Evolutionary conservation across 441 rosid species (phyloP), one percentile per base, ranked within the genome.

Genomic region (Rhodomyrtus psidioides): DNA sequence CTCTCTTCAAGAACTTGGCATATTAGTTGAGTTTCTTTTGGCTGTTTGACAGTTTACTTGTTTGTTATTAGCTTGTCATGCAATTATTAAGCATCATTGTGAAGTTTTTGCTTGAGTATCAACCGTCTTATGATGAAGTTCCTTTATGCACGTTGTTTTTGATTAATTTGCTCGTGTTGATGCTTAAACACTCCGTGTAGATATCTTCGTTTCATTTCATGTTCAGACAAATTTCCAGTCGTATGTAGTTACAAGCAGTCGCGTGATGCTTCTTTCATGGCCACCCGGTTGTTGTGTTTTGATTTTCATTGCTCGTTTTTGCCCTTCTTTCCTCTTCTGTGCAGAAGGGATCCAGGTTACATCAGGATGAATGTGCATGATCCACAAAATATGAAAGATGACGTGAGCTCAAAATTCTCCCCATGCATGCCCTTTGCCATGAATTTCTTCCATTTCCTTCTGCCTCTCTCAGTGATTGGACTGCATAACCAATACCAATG

Each of bases 261-360:
- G 30, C 24, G 30, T 30, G 44, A 62, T 30, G 44, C 44, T 62
- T 62, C 75, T 70, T 70, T 39, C 49, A 21, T 70, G 49, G 79
- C 79, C n/a, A 70, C 51, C 6, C 21, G 79, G n/a, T 39, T 70
- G 6, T 39, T 70, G 12, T 70, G n/a, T 70, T 57, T 70, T 39
- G 79, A 23, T 70, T 70, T 70, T 21, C n/a, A 70, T 10, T 57
- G 57, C 21, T 86, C 62, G 74, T 55, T 27, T 59, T 49, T 39
- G n/a, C 44, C 27, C 7, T 81, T 6, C 55, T 44, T 34, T 88
- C 85, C 54, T 55, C 82, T 85, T 60, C 49, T 84, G 85, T 90
- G 89, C 98, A 96, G 98, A 86, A 97, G 95, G 92, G 98, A 97
- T 91, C 99, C 99, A 8, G 99, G 99, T 85, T 97, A 90, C 91